phyloP scores from a whole-genome alignment of 148 eudicot species.

The Chenopodium album region DNA sequence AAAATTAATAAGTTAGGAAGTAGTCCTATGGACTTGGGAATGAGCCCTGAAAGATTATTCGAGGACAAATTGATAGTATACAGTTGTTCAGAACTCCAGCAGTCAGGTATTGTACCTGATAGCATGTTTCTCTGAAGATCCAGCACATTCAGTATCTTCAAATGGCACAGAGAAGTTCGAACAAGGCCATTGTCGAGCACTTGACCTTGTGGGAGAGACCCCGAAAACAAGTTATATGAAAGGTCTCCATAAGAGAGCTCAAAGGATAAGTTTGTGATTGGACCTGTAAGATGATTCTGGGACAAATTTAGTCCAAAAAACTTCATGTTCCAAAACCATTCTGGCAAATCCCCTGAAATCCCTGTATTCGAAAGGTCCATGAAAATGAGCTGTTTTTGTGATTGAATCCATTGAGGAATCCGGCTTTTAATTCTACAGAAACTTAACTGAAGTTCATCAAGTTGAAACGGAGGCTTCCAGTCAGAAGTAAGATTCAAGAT shows the following conservation, averaged over 20 bases:
- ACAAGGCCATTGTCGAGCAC: neutral
- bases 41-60: constrained; percentile 34
- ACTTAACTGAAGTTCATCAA: constrained; percentile 1
- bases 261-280: neutral
- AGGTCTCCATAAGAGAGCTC: constrained; percentile 16
- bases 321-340: constrained; percentile 27
- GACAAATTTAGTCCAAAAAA: constrained; percentile 30
- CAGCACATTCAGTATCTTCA: neutral
- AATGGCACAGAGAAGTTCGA: neutral
- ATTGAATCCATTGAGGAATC: constrained; percentile 31
- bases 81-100: constrained; percentile 4
- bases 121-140: constrained; percentile 20
- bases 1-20: neutral
- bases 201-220: constrained; percentile 2
- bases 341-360: constrained; percentile 18
- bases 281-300: constrained; percentile 14
- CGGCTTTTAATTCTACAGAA: constrained; percentile 19
- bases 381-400: constrained; percentile 14
- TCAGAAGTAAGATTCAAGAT: constrained; percentile 22
- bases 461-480: constrained; percentile 41
- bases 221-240: constrained; percentile 30
- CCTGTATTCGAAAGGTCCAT: constrained; percentile 23
- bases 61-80: constrained; percentile 30
- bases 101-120: constrained; percentile 33
- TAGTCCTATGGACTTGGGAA: constrained; percentile 29